Evolutionary conservation across 2,329 filamentous ascomycete genomes (phyloP), one percentile per base, ranked within the genome.

Genomic region (Penicillium sp.): DNA sequence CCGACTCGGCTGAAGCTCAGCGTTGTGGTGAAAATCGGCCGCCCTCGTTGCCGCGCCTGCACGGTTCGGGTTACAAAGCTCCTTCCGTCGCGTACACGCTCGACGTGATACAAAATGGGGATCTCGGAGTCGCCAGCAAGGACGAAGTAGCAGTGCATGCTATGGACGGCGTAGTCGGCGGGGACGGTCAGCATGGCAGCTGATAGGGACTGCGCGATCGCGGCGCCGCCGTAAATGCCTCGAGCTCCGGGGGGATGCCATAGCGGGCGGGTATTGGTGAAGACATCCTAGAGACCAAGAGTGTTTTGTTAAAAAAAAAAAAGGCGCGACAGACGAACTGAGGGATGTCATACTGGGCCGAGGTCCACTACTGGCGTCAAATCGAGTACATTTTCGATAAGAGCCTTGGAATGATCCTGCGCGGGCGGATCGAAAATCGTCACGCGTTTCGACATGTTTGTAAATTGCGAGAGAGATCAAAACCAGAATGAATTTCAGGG

Each of bases 141-240:
- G 33, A 99, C 87, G 74, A 99, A 99, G 80, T 97, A 99, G 83
- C 94, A 97, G 82, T 99, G 94, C 89, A 96, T 97, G 70, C 88
- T 93, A 80, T 99, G 94, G 47, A 94, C 86, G 57, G 87, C 84
- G 75, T 96, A 97, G 70, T 89, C 81, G 35, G 72, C 62, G 0
- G 88, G 88, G 2, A 99, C 90, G 9, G 94, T 99, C 69, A 86
- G 85, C 74, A 96, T 91, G 25, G 91, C 94, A 2, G 94, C 91
- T 43, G 89, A 84, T 26, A 97, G 87, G 68, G 84, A 92, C 80
- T 97, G 93, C 45, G 93, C 92, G 65, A 99, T 97, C 36, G 95
- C 91, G 54, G 89, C 87, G 62, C 92, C 92, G 71, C 94, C 94
- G 69, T 91, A 99, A 75, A 99, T 91, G 58, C 94, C 94, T 51